phyloP scores from a whole-genome alignment of 2,329 filamentous ascomycete species.

The Cladosporium sp. region DNA sequence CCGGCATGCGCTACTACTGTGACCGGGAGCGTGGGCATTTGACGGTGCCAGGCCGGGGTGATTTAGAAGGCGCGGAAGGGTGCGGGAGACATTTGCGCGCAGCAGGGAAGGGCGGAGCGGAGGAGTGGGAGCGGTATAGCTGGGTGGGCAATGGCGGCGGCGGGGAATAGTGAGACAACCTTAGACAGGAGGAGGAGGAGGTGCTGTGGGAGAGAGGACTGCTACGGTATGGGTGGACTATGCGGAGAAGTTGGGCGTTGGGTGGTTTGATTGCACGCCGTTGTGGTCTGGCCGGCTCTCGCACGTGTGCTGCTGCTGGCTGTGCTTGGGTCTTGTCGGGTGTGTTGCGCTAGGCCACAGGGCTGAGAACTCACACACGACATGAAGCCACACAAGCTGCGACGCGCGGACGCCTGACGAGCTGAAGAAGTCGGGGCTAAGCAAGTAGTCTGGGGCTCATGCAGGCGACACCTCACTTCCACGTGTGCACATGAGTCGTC shows the following conservation, averaged over 20 bases:
- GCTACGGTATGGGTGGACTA: neutral
- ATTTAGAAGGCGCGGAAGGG: neutral
- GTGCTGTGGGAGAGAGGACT: neutral
- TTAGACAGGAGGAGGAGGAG: neutral
- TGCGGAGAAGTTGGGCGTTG: neutral
- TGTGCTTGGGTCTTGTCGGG: neutral
- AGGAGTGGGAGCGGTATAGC: neutral
- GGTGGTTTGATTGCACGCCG: conserved; percentile 11
- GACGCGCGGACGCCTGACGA: conserved; percentile 6
- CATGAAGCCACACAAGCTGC: neutral
- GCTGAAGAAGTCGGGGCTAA: neutral
- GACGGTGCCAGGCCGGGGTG: neutral
- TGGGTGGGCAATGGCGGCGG: conserved; percentile 2
- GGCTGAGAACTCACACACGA: conserved; percentile 1
- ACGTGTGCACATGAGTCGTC: neutral
- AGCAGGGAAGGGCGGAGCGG: conserved; percentile 3
- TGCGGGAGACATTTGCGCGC: conserved; percentile 15
- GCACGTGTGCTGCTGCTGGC: neutral
- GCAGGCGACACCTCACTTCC: conserved; percentile 4
- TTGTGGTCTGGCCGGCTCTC: conserved; percentile 5
- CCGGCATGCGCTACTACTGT: conserved; percentile 29
- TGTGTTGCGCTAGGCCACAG: conserved; percentile 1
- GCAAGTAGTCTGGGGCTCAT: neutral
- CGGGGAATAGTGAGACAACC: conserved; percentile 4
- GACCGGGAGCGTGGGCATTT: conserved; percentile 3